Percentiles rank a stretch among this genome's conserved stretches.
Evolutionary conservation across 352 stramenopile genomes (phyloP).

Genomic region (Phytophthora sansomeana): DNA sequence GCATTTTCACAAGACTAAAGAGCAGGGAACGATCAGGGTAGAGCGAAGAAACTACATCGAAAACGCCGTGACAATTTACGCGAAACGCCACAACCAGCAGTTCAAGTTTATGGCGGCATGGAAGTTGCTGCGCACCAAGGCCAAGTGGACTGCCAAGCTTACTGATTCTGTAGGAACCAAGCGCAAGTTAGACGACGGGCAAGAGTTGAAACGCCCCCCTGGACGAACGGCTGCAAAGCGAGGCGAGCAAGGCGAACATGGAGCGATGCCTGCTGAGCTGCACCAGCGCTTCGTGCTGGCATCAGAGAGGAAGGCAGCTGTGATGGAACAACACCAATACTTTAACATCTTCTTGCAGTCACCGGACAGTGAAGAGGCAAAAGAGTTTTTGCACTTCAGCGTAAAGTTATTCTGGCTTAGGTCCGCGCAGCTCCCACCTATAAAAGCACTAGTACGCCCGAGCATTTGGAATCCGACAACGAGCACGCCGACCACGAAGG

Average conservation of each 20-base stretch:
- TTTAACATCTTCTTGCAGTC: slow-evolving; percentile 7
- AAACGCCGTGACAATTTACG: background rate
- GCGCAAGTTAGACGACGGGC: slow-evolving; percentile 15
- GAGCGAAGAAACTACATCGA: slow-evolving; percentile 12
- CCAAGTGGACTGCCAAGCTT: slow-evolving; percentile 4
- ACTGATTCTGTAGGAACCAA: slow-evolving; percentile 29
- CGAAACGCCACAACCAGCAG: slow-evolving; percentile 4
- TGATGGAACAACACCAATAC: background rate
- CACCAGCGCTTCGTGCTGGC: background rate
- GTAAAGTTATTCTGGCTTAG: slow-evolving; percentile 3
- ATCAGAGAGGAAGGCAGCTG: background rate
- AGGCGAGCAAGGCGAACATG: background rate
- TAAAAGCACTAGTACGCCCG: background rate
- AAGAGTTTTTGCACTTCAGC: slow-evolving; percentile 8
- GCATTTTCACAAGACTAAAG: slow-evolving; percentile 6
- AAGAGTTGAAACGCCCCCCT: background rate
- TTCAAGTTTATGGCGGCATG: slow-evolving; percentile 8
- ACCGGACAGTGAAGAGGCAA: slow-evolving; percentile 2
- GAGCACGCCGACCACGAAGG: background rate
- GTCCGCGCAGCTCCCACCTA: background rate
- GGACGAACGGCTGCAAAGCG: background rate
- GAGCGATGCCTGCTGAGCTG: background rate
- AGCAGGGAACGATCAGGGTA: slow-evolving; percentile 2
- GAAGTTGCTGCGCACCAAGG: slow-evolving; percentile 5
- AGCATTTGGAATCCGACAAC: background rate